A percentile compares a stretch with the other conserved stretches of the same genome.
phyloP scores from a whole-genome alignment of 306 rosid species.

The Vigna trinervia region DNA sequence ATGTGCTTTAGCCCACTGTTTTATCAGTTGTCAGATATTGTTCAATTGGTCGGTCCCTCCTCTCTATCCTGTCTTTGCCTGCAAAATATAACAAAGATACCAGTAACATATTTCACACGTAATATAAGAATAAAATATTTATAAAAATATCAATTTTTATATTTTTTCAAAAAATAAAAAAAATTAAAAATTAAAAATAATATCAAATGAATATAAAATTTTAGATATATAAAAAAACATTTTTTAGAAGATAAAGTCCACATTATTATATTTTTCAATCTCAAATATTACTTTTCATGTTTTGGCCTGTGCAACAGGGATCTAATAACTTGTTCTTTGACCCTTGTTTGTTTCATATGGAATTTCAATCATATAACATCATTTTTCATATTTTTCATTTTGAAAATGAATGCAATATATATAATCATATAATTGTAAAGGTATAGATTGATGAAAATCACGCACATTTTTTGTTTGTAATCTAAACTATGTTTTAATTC shows the following conservation, averaged over 20 bases:
- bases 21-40: conserved; percentile 41
- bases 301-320: not conserved
- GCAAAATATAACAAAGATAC: conserved; percentile 27
- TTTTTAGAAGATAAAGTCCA: not conserved
- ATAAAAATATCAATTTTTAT: too few species aligned
- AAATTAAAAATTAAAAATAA: too few species aligned
- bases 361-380: not conserved
- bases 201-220: too few species aligned
- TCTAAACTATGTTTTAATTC: too few species aligned
- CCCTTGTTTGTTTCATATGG: not conserved
- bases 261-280: conserved; percentile 20
- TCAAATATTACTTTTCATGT: not conserved
- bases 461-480: too few species aligned
- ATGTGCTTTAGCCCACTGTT: conserved; percentile 37
- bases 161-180: too few species aligned
- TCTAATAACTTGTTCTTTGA: not conserved
- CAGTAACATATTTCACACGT: too few species aligned
- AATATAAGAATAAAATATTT: too few species aligned
- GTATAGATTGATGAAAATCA: too few species aligned
- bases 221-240: too few species aligned
- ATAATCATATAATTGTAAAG: not conserved
- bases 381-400: not conserved
- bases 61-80: conserved; percentile 2
- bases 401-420: not conserved
- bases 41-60: conserved; percentile 45